phyloP scores from a whole-genome alignment of 1,284 basidiomycete genomes.

The Lentinula novae-zelandiae region DNA sequence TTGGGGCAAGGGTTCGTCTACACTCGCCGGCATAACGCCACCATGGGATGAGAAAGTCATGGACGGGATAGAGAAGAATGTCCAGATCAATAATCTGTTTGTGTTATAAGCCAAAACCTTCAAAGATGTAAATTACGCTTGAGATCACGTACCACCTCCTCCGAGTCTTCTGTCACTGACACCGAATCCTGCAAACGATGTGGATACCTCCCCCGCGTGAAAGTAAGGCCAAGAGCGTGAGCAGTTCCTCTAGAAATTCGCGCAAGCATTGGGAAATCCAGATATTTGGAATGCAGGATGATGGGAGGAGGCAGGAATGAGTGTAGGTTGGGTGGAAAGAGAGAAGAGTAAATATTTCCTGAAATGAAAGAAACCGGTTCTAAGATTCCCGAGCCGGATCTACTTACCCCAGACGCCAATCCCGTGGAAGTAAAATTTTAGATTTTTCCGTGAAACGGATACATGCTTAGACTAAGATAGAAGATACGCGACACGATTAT shows the following conservation, averaged over 20 bases:
- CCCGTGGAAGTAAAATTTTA: background rate
- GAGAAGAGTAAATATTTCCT: background rate
- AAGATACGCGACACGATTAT: too few species aligned
- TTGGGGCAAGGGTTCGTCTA: slow-evolving; percentile 26
- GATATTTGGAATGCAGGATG: background rate
- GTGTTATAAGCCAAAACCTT: background rate
- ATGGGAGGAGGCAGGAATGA: background rate
- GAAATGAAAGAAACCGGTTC: background rate
- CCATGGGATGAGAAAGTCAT: slow-evolving; percentile 23
- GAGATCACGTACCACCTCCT: slow-evolving; percentile 19
- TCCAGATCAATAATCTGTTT: slow-evolving; percentile 32
- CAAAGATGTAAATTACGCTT: background rate
- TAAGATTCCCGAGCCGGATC: background rate
- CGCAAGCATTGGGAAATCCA: slow-evolving; percentile 4
- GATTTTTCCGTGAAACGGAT: too few species aligned
- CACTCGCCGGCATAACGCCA: slow-evolving; percentile 25
- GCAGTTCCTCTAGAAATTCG: slow-evolving; percentile 11
- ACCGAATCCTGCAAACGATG: slow-evolving; percentile 7
- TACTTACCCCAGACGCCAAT: background rate
- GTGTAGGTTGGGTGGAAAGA: background rate
- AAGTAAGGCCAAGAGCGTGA: slow-evolving; percentile 9
- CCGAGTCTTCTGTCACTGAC: slow-evolving; percentile 16
- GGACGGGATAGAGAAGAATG: slow-evolving; percentile 24
- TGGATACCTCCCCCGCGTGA: slow-evolving; percentile 1
- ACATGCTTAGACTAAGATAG: too few species aligned